Conservation (phyloP, 2,329 filamentous ascomycete genomes). For the Exophiala aquamarina region DNA sequence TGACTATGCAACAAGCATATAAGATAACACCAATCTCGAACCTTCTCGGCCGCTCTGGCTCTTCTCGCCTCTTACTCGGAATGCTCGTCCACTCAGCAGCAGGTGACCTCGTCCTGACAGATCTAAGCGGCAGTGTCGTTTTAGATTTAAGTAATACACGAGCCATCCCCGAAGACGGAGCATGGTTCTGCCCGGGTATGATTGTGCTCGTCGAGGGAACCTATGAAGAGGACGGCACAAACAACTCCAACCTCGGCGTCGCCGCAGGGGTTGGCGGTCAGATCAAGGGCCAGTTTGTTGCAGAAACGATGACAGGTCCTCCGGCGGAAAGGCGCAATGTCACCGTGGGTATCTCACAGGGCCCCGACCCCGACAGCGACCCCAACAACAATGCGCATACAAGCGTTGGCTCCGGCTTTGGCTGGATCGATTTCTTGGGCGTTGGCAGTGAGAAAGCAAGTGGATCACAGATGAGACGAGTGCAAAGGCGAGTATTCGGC, state of each 20-base stretch:
- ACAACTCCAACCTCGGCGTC: conserved; percentile 67
- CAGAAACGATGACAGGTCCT: conserved; percentile 86
- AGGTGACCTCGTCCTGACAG: conserved; percentile 77
- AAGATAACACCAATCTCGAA: conserved; percentile 85
- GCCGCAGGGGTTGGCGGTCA: conserved; percentile 74
- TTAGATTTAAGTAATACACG: conserved; percentile 80
- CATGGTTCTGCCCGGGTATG: conserved; percentile 95
- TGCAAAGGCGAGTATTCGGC: conserved; percentile 69
- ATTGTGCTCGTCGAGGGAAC: conserved; percentile 90
- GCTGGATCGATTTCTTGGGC: conserved; percentile 95
- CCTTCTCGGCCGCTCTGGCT: conserved; percentile 74
- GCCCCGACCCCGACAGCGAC: conserved; percentile 32
- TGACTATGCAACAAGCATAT: conserved; percentile 65
- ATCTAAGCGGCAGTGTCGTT: conserved; percentile 82
- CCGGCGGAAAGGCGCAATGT: conserved; percentile 81
- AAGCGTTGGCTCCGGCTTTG: conserved; percentile 73
- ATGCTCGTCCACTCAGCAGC: conserved; percentile 75
- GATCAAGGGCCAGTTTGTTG: conserved; percentile 88
- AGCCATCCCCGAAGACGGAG: conserved; percentile 78
- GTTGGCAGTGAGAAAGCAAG: conserved; percentile 84
- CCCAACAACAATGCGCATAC: conserved; percentile 6
- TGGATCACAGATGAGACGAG: conserved; percentile 76
- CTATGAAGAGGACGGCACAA: conserved; percentile 90
- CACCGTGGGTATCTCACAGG: conserved; percentile 70
- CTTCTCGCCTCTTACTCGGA: conserved; percentile 81